Percentiles rank a stretch among this genome's conserved stretches.
Evolutionary conservation across 2,329 filamentous ascomycete genomes (phyloP).

Genomic region (Colletotrichum melonis): DNA sequence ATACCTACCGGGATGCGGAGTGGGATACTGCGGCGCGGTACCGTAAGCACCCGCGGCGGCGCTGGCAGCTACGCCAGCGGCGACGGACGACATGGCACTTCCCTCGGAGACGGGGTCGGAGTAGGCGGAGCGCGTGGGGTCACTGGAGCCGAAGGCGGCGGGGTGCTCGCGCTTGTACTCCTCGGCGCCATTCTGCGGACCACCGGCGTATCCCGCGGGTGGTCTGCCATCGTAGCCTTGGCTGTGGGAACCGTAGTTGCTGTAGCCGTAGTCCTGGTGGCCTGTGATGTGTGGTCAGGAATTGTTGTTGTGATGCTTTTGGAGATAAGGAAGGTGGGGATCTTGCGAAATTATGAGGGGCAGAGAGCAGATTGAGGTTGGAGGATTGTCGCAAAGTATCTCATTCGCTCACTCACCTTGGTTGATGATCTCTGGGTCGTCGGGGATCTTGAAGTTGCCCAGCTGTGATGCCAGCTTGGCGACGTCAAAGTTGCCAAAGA

Average conservation of each 20-base stretch:
- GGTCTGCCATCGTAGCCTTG: constrained; percentile 32
- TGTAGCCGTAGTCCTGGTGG: constrained; percentile 33
- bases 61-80: neutral
- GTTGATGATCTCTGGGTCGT: constrained; percentile 48
- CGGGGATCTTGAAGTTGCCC: constrained; percentile 49
- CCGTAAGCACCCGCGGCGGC: constrained; percentile 33
- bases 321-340: neutral
- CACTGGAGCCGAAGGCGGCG: constrained; percentile 28
- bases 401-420: constrained; percentile 35
- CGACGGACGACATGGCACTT: constrained; percentile 8
- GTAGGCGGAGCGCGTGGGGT: constrained; percentile 19
- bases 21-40: constrained; percentile 25
- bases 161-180: constrained; percentile 31
- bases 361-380: neutral
- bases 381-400: neutral
- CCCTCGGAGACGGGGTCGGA: constrained; percentile 14
- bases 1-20: constrained; percentile 27
- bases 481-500: constrained; percentile 39
- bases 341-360: neutral
- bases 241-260: constrained; percentile 14
- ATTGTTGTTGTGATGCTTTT: neutral
- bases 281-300: constrained; percentile 4
- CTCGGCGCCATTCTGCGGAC: constrained; percentile 33
- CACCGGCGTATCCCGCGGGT: constrained; percentile 33
- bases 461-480: constrained; percentile 48